These are phyloP conservation scores for Verticillium longisporum DNA, from an alignment of 2,329 filamentous ascomycete genomes.

Conservation along the genomic window DNA sequence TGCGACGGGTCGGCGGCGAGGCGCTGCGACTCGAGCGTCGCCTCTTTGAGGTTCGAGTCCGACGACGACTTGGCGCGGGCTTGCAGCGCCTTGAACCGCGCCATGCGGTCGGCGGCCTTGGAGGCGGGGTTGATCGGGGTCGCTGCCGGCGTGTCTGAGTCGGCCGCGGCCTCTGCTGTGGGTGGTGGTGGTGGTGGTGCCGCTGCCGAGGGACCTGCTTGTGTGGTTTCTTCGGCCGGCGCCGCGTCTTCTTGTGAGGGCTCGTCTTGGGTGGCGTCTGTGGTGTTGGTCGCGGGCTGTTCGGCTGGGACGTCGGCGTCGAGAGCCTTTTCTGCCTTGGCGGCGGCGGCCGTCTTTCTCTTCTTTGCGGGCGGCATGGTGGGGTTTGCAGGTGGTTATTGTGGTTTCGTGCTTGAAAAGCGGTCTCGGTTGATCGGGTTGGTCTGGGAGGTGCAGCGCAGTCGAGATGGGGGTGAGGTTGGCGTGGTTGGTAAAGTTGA, in stretches of 20 bases:
- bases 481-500: background rate
- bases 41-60: conserved; percentile 74
- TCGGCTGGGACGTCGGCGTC: conserved; percentile 11
- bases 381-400: background rate
- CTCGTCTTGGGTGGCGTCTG: conserved; percentile 13
- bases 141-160: background rate
- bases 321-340: conserved; percentile 12
- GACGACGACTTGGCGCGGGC: conserved; percentile 69
- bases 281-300: conserved; percentile 9
- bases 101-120: conserved; percentile 60
- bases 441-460: background rate
- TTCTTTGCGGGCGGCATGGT: conserved; percentile 38
- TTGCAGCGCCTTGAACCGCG: conserved; percentile 82
- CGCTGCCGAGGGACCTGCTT: background rate
- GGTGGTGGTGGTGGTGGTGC: background rate
- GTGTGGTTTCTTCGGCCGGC: conserved; percentile 9
- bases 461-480: background rate
- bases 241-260: background rate
- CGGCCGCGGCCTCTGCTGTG: no score
- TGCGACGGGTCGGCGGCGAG: conserved; percentile 70
- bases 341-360: conserved; percentile 29
- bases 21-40: conserved; percentile 74
- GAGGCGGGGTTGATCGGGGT: conserved; percentile 21
- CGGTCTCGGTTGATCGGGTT: background rate
- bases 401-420: no score